These are phyloP conservation scores for Aspergillus coremiiformis DNA, from an alignment of 495 filamentous ascomycete genomes.

Conservation along the genomic window DNA sequence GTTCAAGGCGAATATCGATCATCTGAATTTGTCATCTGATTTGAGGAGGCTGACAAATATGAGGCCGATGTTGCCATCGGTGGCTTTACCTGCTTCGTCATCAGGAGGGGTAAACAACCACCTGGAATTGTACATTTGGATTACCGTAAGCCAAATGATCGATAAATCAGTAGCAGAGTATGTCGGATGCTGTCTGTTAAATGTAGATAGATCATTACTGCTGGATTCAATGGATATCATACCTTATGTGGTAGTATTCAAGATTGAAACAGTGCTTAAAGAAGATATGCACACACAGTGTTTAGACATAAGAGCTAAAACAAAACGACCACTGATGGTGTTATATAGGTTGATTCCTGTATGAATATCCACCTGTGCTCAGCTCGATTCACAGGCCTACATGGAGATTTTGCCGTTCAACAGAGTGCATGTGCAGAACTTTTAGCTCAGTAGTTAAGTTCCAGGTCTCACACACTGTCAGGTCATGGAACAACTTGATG, in stretches of 20 bases:
- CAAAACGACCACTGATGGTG: too few relatives aligned
- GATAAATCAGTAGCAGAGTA: too few relatives aligned
- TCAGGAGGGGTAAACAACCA: background rate
- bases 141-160: too few relatives aligned
- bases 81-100: background rate
- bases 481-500: conserved; percentile 64
- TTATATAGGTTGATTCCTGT: too few relatives aligned
- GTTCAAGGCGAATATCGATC: too few relatives aligned
- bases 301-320: too few relatives aligned
- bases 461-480: conserved; percentile 53
- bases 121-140: background rate
- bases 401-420: conserved; percentile 70
- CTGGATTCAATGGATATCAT: too few relatives aligned
- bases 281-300: too few relatives aligned
- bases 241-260: too few relatives aligned
- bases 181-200: too few relatives aligned
- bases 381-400: conserved; percentile 35
- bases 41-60: background rate
- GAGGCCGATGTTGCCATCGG: background rate
- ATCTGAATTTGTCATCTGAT: background rate
- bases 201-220: too few relatives aligned
- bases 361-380: conserved; percentile 16
- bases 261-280: too few relatives aligned
- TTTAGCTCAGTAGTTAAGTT: conserved; percentile 41
- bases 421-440: conserved; percentile 55